Base-by-base conservation (phyloP, 2,329 filamentous ascomycete species). In the Pseudogymnoascus sp. region DNA sequence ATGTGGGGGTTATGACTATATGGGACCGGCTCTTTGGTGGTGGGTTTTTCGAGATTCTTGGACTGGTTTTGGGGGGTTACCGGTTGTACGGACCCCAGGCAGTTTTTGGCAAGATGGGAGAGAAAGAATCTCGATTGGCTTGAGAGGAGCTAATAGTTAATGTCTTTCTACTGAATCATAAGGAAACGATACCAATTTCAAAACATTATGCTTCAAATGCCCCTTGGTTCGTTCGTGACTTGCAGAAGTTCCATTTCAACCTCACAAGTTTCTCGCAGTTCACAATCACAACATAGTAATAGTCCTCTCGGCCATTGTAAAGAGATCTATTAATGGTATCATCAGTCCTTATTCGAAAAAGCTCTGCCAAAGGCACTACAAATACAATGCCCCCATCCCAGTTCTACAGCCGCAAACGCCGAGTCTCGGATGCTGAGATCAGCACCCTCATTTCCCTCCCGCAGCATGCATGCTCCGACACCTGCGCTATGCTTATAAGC, bases 301-400 rank as follows among this genome's bases (percentile, higher is more conserved):
- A 15, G 1, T 18, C 7, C 48, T 8, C 9, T 12, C 29, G 8
- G 48, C 5, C 15, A 21, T 35, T 55, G 15, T 33, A 55, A 55
- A 21, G 29, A 55, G 29, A 33, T 55, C 48, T 55, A 55, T 55
- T 55, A 55, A 33, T 55, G 48, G 48, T 55, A 55, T 55, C 48
- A 33, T 55, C 29, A 55, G 48, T 55, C 29, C 29, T 31, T 33
- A 33, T 12, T 52, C 27, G 27, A 31, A 52, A 52, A 52, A 52
- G n/a, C 27, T 15, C 12, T 10, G 45, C 45, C 27, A 52, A 31
- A 52, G 27, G 45, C 45, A 52, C 45, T 52, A 52, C 45, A 52
- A 52, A 31, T 52, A 52, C 45, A 52, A 15, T 52, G 8, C n/a
- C 27, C n/a, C 45, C 9, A 9, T 3, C 45, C 15, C 29, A 31